phyloP scores from a whole-genome alignment of 768 basidiomycete genomes.

The Russula griseocarnosa region DNA sequence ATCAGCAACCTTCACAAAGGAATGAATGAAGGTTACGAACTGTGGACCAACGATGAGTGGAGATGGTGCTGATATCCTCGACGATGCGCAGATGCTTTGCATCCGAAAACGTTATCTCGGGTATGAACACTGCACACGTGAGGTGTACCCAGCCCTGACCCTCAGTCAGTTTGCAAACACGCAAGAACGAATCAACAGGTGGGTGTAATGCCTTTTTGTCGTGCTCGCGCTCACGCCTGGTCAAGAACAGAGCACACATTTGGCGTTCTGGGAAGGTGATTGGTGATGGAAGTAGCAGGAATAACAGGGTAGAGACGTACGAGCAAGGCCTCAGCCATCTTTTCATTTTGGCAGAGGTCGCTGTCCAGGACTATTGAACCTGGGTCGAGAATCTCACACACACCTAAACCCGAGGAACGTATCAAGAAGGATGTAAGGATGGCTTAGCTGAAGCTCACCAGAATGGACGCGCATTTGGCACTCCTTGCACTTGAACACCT shows the following conservation, averaged over 20 bases:
- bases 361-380: constrained; percentile 68
- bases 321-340: constrained; percentile 73
- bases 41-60: constrained; percentile 65
- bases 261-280: constrained; percentile 53
- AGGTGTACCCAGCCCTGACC: constrained; percentile 91
- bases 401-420: constrained; percentile 39
- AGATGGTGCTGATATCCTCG: constrained; percentile 78
- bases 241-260: constrained; percentile 82
- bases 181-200: constrained; percentile 59
- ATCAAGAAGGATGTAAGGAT: background rate
- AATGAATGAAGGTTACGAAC: constrained; percentile 43
- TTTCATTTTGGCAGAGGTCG: constrained; percentile 83
- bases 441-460: constrained; percentile 43
- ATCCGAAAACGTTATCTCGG: constrained; percentile 81
- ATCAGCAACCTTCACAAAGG: constrained; percentile 22
- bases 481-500: constrained; percentile 76
- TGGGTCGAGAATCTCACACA: constrained; percentile 65
- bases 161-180: constrained; percentile 86
- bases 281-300: constrained; percentile 9
- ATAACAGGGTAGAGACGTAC: constrained; percentile 42
- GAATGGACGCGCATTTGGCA: constrained; percentile 80
- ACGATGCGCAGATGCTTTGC: constrained; percentile 67
- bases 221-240: constrained; percentile 43
- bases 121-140: constrained; percentile 82
- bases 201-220: constrained; percentile 45